Percentiles rank a stretch among this genome's conserved stretches.
Evolutionary conservation across 1,139 yeast species (phyloP).

Genomic region (Yamadazyma pseudoaaseri): DNA sequence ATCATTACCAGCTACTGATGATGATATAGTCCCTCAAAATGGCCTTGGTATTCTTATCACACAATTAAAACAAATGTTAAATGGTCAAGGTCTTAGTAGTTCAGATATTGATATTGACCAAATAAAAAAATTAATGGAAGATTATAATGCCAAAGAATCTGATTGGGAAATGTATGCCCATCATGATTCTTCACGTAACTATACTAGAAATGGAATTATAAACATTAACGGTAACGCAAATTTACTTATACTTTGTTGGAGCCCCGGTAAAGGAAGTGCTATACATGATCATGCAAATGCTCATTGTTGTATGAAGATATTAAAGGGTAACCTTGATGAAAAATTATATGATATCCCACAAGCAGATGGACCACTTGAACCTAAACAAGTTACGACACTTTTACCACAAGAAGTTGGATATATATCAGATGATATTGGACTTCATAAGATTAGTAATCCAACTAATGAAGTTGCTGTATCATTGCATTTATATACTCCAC

Average conservation of each 20-base stretch:
- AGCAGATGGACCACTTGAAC: conserved; percentile 23
- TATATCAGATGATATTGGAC: conserved; percentile 65
- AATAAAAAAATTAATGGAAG: conserved; percentile 46
- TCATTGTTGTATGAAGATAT: conserved; percentile 66
- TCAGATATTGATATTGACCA: conserved; percentile 56
- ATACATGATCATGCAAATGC: conserved; percentile 81
- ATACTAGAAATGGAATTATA: conserved; percentile 65
- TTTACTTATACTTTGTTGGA: conserved; percentile 68
- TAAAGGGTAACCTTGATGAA: conserved; percentile 61
- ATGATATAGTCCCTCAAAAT: too few species aligned
- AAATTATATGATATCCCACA: conserved; percentile 56
- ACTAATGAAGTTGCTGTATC: conserved; percentile 55
- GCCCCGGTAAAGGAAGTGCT: conserved; percentile 63
- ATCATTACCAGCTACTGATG: background rate
- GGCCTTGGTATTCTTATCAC: conserved; percentile 28
- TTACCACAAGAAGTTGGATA: conserved; percentile 56
- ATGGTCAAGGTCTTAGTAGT: conserved; percentile 38
- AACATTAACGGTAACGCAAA: conserved; percentile 70
- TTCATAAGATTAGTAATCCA: conserved; percentile 64
- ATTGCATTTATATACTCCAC: conserved; percentile 75
- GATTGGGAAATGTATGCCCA: conserved; percentile 67
- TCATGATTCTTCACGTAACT: conserved; percentile 49
- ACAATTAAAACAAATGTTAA: conserved; percentile 31
- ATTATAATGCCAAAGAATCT: conserved; percentile 44
- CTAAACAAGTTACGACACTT: conserved; percentile 34